Base-by-base conservation (phyloP, 345 rosid genomes). In the sweet orange (Citrus sinensis) region DNA sequence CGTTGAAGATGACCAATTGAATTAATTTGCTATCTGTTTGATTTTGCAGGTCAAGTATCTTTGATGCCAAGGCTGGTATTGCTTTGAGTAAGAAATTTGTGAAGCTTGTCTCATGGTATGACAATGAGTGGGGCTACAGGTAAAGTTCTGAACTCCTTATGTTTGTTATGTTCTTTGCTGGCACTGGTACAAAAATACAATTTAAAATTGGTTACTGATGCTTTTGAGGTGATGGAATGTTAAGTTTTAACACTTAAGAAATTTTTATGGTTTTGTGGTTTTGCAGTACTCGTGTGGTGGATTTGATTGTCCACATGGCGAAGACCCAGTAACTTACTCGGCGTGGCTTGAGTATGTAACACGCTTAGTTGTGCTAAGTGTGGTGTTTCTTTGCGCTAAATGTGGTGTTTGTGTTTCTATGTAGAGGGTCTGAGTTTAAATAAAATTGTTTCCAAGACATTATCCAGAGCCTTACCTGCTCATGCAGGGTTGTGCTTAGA, bases 91-190 rank as follows among this genome's bases (percentile, higher is more conserved):
- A 88, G 2, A 85, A 82, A 0, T 93, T 90, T 76, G 88, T 77
- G 68, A 93, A 93, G 81, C 67, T 93, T 66, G 85, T 93, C 62
- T 14, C 92, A 1, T 91, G 97, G 97, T 91, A 91, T 46, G 97
- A 93, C 89, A 91, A 93, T 24, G 97, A 93, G 58, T 84, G 87
- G 92, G 97, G 93, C 65, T 93, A 93, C 94, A 93, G 92, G 92
- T 89, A 77, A 78, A 42, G 67, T 17, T 34, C 49, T 0, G n/a
- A n/a, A 39, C 54, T 6, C 6, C 9, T 8, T 7, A 6, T 22
- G 32, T 19, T 14, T 32, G 10, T 19, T n/a, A 19, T 2, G 5
- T 14, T n/a, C 13, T 27, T 2, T 5, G 22, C 7, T 54, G 22
- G 58, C 58, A 17, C 8, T 6, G 20, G 20, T 19, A 6, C 58